These are phyloP conservation scores for Arxiozyma slooffiae DNA, from an alignment of 1,139 yeast species.

Conservation along the genomic window DNA sequence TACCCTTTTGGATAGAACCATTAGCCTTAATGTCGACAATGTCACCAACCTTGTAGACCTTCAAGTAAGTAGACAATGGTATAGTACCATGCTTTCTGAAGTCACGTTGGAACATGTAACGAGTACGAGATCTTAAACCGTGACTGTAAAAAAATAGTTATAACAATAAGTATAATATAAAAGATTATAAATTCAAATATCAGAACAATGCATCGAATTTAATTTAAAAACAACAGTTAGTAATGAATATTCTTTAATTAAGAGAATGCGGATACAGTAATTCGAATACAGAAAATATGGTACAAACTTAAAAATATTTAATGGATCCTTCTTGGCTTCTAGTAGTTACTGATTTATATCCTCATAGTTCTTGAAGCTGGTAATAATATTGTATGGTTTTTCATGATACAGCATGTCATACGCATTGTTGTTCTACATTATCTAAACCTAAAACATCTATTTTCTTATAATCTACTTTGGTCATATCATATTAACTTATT, in stretches of 20 bases:
- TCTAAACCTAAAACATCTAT: too few species aligned
- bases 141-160: conserved; percentile 42
- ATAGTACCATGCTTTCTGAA: conserved; percentile 96
- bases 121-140: conserved; percentile 99
- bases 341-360: not conserved
- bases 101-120: conserved; percentile 99
- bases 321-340: not conserved
- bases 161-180: not conserved
- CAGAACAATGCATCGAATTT: not conserved
- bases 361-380: not conserved
- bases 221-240: not conserved
- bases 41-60: conserved; percentile 97
- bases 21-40: conserved; percentile 99
- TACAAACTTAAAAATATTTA: too few species aligned
- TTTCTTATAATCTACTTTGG: too few species aligned
- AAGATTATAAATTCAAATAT: not conserved
- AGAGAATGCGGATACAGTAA: not conserved
- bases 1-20: conserved; percentile 99
- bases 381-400: not conserved
- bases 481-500: not conserved
- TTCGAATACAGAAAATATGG: not conserved
- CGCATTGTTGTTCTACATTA: not conserved
- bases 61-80: conserved; percentile 93
- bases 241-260: not conserved
- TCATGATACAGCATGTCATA: not conserved